Evolutionary conservation across 371 early-diverging fungal species (phyloP).

Genomic region (Mucor piriformis): DNA sequence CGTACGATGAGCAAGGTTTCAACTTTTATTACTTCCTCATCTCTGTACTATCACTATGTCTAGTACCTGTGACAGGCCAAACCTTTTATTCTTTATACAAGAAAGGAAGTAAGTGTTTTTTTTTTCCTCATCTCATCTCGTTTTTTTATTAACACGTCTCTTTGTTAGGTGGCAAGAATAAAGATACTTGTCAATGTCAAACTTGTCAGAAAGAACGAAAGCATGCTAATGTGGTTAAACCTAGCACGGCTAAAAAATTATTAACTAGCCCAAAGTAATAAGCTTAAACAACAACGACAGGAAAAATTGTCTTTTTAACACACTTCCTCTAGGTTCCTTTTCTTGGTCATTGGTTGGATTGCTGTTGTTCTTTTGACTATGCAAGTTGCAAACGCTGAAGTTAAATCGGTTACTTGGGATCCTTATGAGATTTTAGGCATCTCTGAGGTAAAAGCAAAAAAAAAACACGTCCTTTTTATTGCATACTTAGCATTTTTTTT

Average conservation of each 20-base stretch:
- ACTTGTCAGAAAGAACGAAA: conserved; percentile 29
- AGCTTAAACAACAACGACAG: too few species aligned
- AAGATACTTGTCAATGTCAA: conserved; percentile 23
- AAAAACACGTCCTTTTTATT: background rate
- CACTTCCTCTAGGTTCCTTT: conserved; percentile 40
- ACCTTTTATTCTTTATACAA: conserved; percentile 49
- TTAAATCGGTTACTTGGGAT: conserved; percentile 81
- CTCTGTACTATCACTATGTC: conserved; percentile 76
- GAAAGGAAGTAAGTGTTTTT: conserved; percentile 49
- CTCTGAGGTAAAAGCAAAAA: conserved; percentile 53
- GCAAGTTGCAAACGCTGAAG: conserved; percentile 72
- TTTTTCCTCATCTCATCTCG: background rate
- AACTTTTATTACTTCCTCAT: conserved; percentile 93
- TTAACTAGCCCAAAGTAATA: conserved; percentile 32
- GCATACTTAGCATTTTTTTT: conserved; percentile 1
- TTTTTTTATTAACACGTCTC: background rate
- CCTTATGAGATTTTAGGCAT: conserved; percentile 91
- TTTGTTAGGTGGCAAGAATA: conserved; percentile 12
- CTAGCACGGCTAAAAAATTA: conserved; percentile 20
- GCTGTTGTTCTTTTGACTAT: conserved; percentile 77
- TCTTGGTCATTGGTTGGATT: conserved; percentile 76
- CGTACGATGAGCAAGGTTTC: conserved; percentile 93
- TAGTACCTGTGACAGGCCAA: conserved; percentile 79
- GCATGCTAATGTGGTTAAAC: conserved; percentile 14
- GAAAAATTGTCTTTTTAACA: too few species aligned